Conservation (phyloP, 139 green algal genomes). For the Closterium sp. region DNA sequence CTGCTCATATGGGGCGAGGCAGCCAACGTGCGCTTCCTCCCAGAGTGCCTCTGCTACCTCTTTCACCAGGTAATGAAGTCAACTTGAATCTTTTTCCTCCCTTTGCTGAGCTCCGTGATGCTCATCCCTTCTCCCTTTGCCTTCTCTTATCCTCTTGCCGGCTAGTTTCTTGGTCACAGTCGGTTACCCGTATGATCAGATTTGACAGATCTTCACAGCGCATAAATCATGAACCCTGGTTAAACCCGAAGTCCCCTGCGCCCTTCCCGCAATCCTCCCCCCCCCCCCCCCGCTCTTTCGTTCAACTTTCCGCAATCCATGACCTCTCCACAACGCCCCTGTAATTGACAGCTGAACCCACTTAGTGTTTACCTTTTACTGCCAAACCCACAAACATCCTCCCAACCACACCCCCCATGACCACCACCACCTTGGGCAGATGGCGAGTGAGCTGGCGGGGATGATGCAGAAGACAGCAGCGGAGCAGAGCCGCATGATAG, state of each 20-base stretch:
- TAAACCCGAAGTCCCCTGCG: neutral
- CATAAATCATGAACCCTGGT: neutral
- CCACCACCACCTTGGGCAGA: neutral
- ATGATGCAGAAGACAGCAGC: slow-evolving; percentile 10
- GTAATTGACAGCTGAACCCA: neutral
- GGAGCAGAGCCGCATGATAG: neutral
- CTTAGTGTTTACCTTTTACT: neutral
- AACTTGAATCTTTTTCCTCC: neutral
- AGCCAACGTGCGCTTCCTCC: slow-evolving; percentile 49
- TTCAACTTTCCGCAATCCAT: neutral
- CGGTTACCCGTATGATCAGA: no score
- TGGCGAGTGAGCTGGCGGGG: slow-evolving; percentile 9
- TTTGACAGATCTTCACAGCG: neutral
- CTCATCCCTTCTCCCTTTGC: neutral
- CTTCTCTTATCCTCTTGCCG: neutral
- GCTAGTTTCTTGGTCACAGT: neutral
- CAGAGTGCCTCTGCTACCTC: slow-evolving; percentile 55
- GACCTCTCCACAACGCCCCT: neutral
- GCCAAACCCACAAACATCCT: neutral
- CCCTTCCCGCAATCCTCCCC: neutral
- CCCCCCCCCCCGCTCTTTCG: neutral
- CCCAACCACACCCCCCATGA: neutral
- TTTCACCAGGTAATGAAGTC: slow-evolving; percentile 31
- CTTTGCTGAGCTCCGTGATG: neutral
- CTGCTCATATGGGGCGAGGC: slow-evolving; percentile 55